Conservation (phyloP, 2,329 filamentous ascomycete genomes). For the Botrytis deweyae region DNA sequence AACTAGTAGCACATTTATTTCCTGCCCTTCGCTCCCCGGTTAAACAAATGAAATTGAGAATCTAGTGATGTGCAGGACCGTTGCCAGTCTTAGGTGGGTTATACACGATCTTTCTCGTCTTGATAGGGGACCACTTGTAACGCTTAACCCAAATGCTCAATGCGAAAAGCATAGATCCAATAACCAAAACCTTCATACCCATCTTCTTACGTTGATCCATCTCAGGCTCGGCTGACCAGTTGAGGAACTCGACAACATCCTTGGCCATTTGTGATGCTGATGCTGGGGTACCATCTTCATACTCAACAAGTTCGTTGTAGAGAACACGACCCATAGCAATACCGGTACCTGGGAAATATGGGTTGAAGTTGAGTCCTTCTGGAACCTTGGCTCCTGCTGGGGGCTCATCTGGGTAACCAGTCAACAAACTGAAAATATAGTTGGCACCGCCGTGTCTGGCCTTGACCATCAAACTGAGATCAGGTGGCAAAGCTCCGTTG, state of each 20-base stretch:
- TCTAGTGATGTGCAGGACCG: constrained; percentile 30
- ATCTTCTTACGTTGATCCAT: constrained; percentile 99
- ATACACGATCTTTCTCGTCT: constrained; percentile 92
- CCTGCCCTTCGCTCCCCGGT: constrained; percentile 25
- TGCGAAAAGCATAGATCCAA: constrained; percentile 76
- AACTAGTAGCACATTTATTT: constrained; percentile 40
- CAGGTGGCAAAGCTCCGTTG: constrained; percentile 94
- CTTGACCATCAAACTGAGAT: constrained; percentile 98
- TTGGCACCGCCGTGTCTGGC: constrained; percentile 95
- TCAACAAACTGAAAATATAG: constrained; percentile 97
- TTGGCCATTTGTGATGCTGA: constrained; percentile 99
- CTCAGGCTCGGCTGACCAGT: constrained; percentile 98
- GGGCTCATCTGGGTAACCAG: constrained; percentile 94
- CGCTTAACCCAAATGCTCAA: constrained; percentile 97
- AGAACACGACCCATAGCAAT: constrained; percentile 99
- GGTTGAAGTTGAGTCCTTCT: constrained; percentile 98
- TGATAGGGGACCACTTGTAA: constrained; percentile 98
- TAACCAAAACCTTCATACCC: constrained; percentile 92
- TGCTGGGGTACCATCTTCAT: constrained; percentile 93
- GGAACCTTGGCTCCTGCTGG: constrained; percentile 84
- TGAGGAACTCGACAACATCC: constrained; percentile 97
- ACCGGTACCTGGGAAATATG: constrained; percentile 98
- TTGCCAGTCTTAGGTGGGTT: constrained; percentile 58
- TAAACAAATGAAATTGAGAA: constrained; percentile 34
- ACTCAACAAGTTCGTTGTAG: constrained; percentile 96